Evolutionary conservation across 2,329 filamentous ascomycete species (phyloP).

Genomic region (Eutypella sp.): DNA sequence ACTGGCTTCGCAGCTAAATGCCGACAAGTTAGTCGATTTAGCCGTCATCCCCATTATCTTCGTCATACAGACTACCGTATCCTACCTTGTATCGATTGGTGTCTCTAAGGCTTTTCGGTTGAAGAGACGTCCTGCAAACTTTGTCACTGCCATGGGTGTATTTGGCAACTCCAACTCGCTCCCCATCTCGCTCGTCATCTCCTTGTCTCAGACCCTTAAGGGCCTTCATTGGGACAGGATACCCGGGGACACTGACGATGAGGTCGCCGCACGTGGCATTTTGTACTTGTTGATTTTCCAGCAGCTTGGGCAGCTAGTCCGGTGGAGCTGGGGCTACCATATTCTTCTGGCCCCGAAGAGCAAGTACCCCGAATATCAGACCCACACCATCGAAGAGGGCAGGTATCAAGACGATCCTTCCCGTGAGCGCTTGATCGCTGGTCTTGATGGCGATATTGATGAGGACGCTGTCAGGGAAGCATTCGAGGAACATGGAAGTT

Average conservation of each 20-base stretch:
- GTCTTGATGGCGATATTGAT: slow-evolving; percentile 35
- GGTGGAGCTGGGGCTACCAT: slow-evolving; percentile 98
- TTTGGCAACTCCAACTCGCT: slow-evolving; percentile 98
- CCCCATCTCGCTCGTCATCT: slow-evolving; percentile 92
- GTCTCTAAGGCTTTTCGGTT: slow-evolving; percentile 76
- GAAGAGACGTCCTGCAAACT: slow-evolving; percentile 81
- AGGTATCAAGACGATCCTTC: slow-evolving; percentile 47
- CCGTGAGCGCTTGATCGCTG: slow-evolving; percentile 40
- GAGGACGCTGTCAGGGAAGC: slow-evolving; percentile 10
- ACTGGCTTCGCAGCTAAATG: slow-evolving; percentile 87
- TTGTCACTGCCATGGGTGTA: slow-evolving; percentile 93
- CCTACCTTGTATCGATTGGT: slow-evolving; percentile 68
- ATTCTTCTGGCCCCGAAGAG: slow-evolving; percentile 84
- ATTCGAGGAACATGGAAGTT: slow-evolving; percentile 19
- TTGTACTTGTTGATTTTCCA: slow-evolving; percentile 96
- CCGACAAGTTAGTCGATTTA: slow-evolving; percentile 83
- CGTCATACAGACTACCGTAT: slow-evolving; percentile 78
- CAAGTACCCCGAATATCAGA: slow-evolving; percentile 60
- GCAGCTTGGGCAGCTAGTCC: slow-evolving; percentile 87
- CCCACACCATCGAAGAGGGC: slow-evolving; percentile 51
- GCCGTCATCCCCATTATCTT: slow-evolving; percentile 96
- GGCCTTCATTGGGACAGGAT: slow-evolving; percentile 92
- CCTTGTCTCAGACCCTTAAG: slow-evolving; percentile 83
- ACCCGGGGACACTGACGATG: slow-evolving; percentile 88
- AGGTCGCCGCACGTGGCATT: slow-evolving; percentile 90